Evolutionary conservation across 176 grass and related monocot species (phyloP).

Genomic region (Ampelocalamus luodianensis): DNA sequence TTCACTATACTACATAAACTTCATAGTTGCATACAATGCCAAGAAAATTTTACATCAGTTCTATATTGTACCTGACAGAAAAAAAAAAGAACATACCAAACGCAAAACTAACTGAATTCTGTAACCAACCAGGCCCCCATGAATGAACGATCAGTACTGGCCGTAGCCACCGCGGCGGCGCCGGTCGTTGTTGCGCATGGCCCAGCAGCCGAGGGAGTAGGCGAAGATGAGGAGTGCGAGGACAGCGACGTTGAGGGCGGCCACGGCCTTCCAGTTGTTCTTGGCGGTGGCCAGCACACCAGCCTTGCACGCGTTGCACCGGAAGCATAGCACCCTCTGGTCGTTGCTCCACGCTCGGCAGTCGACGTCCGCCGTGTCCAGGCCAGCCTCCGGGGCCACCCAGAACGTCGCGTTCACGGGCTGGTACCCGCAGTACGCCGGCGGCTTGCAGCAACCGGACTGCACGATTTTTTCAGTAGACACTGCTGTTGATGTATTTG

Average conservation of each 20-base stretch:
- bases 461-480: conserved; percentile 22
- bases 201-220: conserved; percentile 72
- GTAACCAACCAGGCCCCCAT: neutral
- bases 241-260: conserved; percentile 53
- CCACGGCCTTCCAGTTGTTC: conserved; percentile 63
- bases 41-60: neutral
- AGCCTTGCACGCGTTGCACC: conserved; percentile 72
- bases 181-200: conserved; percentile 55
- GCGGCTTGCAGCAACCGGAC: conserved; percentile 86
- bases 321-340: conserved; percentile 59
- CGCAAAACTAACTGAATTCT: neutral
- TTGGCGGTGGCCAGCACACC: conserved; percentile 58
- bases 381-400: conserved; percentile 29
- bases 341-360: conserved; percentile 73
- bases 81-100: neutral
- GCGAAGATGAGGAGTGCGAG: conserved; percentile 55
- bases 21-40: neutral
- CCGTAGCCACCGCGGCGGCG: neutral
- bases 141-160: conserved; percentile 22
- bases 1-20: neutral
- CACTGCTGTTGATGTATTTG: neutral
- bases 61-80: neutral
- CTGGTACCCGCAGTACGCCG: conserved; percentile 64
- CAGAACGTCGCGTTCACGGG: conserved; percentile 64
- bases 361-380: conserved; percentile 43